These are phyloP conservation scores for Sphaerulina musiva DNA, from an alignment of 2,329 filamentous ascomycete species.

Conservation along the genomic window DNA sequence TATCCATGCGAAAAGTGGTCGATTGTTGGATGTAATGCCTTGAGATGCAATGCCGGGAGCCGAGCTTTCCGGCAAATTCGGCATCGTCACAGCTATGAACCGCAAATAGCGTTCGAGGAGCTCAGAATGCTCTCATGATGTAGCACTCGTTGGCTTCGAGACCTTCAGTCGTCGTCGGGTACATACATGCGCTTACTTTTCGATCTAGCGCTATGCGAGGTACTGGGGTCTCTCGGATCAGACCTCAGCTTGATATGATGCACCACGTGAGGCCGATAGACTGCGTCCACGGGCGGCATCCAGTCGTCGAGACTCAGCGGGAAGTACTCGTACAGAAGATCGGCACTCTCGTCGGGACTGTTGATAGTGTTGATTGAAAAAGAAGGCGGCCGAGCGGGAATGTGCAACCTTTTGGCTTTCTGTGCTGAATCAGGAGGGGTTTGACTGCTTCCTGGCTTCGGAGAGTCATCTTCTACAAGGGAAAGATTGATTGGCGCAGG, in stretches of 20 bases:
- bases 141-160: too few relatives aligned
- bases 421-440: slow-evolving; percentile 22
- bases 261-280: slow-evolving; percentile 87
- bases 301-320: slow-evolving; percentile 85
- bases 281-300: slow-evolving; percentile 83
- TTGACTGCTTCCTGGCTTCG: slow-evolving; percentile 29
- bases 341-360: slow-evolving; percentile 67
- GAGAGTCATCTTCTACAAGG: slow-evolving; percentile 50
- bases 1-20: too few relatives aligned
- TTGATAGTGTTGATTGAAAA: slow-evolving; percentile 47
- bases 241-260: slow-evolving; percentile 64
- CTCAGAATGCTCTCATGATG: too few relatives aligned
- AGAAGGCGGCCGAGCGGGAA: slow-evolving; percentile 39
- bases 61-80: too few relatives aligned
- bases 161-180: slow-evolving; percentile 4
- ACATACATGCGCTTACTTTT: slow-evolving; percentile 11
- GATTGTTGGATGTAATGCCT: too few relatives aligned
- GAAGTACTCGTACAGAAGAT: slow-evolving; percentile 91
- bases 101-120: too few relatives aligned
- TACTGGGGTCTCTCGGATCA: slow-evolving; percentile 41
- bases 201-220: slow-evolving; percentile 19
- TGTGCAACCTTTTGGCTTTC: slow-evolving; percentile 22
- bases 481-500: slow-evolving; percentile 49
- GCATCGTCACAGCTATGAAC: too few relatives aligned
- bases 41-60: too few relatives aligned